Conservation (phyloP, 768 basidiomycete genomes). For the Fomitopsis pulvina region DNA sequence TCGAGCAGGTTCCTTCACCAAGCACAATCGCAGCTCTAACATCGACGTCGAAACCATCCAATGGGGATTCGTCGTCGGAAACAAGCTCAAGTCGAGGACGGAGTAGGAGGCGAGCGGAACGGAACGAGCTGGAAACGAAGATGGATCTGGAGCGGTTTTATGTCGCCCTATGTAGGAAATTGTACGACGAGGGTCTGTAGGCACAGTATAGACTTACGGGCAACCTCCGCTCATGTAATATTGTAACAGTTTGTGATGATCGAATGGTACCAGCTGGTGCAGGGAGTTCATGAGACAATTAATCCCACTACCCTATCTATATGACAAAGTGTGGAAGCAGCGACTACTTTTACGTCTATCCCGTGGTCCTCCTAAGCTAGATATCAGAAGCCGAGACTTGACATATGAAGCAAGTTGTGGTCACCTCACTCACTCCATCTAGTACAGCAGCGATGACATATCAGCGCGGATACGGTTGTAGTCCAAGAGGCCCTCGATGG, state of each 20-base stretch:
- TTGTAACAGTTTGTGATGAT: too few species aligned
- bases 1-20: constrained; percentile 55
- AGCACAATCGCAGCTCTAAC: constrained; percentile 6
- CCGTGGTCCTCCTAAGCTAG: neutral
- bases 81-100: neutral
- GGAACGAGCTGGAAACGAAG: constrained; percentile 50
- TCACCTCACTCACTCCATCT: constrained; percentile 17
- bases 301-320: constrained; percentile 6
- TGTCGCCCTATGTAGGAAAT: constrained; percentile 77
- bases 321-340: constrained; percentile 3
- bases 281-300: neutral
- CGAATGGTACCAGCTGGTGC: too few species aligned
- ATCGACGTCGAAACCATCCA: constrained; percentile 8
- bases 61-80: neutral
- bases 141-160: constrained; percentile 86
- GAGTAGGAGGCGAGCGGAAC: constrained; percentile 11
- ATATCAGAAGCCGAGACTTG: neutral
- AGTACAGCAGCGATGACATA: constrained; percentile 76
- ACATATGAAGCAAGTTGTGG: neutral
- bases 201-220: too few species aligned
- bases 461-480: constrained; percentile 86
- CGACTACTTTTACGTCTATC: constrained; percentile 9
- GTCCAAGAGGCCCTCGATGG: constrained; percentile 87
- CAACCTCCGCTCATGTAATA: too few species aligned
- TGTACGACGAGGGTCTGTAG: constrained; percentile 90